Evolutionary conservation across 495 filamentous ascomycete genomes (phyloP).

Genomic region (Aspergillus funiculosus): DNA sequence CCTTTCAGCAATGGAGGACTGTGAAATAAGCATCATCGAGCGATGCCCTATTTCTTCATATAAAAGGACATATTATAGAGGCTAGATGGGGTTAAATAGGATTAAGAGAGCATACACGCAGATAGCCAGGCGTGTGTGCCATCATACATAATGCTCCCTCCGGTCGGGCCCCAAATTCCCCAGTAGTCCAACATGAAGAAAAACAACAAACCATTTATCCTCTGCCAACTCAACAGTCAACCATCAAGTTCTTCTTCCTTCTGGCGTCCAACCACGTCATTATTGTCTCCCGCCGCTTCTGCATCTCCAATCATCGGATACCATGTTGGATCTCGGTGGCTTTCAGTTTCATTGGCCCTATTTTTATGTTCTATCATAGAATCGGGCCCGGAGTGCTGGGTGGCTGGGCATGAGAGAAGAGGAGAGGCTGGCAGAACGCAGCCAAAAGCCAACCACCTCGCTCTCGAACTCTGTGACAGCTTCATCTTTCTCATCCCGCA

Average conservation of each 20-base stretch:
- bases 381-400: conserved; percentile 14
- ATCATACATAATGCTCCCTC: too few relatives aligned
- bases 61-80: too few relatives aligned
- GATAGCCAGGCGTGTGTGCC: too few relatives aligned
- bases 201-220: background rate
- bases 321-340: conserved; percentile 11
- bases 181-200: too few relatives aligned
- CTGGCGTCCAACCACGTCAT: conserved; percentile 2
- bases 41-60: too few relatives aligned
- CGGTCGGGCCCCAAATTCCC: too few relatives aligned
- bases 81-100: too few relatives aligned
- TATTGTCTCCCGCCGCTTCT: background rate
- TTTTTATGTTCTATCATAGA: too few relatives aligned
- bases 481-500: background rate
- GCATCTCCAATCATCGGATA: conserved; percentile 10
- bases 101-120: too few relatives aligned
- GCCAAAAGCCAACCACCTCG: conserved; percentile 18
- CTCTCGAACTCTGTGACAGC: background rate
- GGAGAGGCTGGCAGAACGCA: conserved; percentile 11
- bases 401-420: conserved; percentile 20
- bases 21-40: too few relatives aligned
- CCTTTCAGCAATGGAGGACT: too few relatives aligned
- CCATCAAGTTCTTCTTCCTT: background rate
- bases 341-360: conserved; percentile 4
- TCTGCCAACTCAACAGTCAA: conserved; percentile 4